Conservation (phyloP, 257 asterid genomes). For the Apocynum venetum region DNA sequence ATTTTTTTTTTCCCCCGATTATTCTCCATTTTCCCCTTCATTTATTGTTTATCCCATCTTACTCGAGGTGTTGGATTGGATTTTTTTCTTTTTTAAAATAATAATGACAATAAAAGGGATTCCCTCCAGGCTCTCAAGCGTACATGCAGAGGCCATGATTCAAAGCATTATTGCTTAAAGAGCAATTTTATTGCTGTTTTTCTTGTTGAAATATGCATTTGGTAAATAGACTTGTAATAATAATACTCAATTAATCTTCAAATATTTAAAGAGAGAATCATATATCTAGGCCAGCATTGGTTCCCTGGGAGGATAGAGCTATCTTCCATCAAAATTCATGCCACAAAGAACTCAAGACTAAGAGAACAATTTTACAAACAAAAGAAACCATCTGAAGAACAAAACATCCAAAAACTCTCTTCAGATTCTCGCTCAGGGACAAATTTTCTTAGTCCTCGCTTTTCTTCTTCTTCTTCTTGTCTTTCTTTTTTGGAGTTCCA, state of each 20-base stretch:
- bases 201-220: no score
- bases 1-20: no score
- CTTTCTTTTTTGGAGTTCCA: constrained; percentile 34
- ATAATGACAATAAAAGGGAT: no score
- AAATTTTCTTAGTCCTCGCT: background rate
- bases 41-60: no score
- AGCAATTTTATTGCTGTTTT: no score
- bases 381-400: background rate
- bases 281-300: background rate
- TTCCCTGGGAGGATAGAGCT: background rate
- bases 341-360: background rate
- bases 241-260: background rate
- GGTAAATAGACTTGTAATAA: no score
- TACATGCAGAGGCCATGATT: no score
- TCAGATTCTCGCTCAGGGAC: background rate
- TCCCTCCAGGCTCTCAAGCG: no score
- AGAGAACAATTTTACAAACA: constrained; percentile 3
- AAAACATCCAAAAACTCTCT: background rate
- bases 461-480: constrained; percentile 23
- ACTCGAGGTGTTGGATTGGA: no score
- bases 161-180: no score
- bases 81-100: no score
- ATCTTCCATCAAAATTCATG: background rate
- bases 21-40: no score
- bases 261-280: background rate